Conservation (phyloP, 345 rosid genomes). For the Geranium brycei region DNA sequence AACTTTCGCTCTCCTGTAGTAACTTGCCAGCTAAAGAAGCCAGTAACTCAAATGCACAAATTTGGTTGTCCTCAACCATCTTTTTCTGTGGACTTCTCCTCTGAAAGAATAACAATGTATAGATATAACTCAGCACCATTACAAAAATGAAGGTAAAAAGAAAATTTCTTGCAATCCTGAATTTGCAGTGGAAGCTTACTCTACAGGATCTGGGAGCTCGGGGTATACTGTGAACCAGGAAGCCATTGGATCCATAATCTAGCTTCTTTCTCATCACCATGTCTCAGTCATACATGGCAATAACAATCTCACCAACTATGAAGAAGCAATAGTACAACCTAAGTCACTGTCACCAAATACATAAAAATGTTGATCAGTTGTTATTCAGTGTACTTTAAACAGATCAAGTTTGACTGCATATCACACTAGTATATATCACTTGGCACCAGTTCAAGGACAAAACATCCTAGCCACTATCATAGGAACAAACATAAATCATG, state of each 20-base stretch:
- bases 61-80: conserved; percentile 28
- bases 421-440: background rate
- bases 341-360: conserved; percentile 25
- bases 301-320: conserved; percentile 22
- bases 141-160: conserved; percentile 12
- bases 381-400: background rate
- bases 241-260: conserved; percentile 38
- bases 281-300: conserved; percentile 31
- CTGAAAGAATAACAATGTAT: conserved; percentile 21
- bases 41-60: conserved; percentile 70
- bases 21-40: conserved; percentile 86
- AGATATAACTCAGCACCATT: conserved; percentile 3
- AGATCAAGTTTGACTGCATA: background rate
- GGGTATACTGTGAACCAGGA: conserved; percentile 50
- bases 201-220: conserved; percentile 78
- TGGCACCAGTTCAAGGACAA: background rate
- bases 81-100: conserved; percentile 33
- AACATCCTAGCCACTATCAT: no score
- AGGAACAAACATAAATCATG: no score
- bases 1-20: conserved; percentile 69
- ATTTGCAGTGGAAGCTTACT: conserved; percentile 26
- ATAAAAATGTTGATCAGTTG: conserved; percentile 3
- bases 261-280: conserved; percentile 76
- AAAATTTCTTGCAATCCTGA: conserved; percentile 2
- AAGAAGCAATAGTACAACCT: background rate